Percentiles rank a stretch among this genome's conserved stretches.
phyloP scores from a whole-genome alignment of 768 basidiomycete genomes.

The Galerina sulciceps region DNA sequence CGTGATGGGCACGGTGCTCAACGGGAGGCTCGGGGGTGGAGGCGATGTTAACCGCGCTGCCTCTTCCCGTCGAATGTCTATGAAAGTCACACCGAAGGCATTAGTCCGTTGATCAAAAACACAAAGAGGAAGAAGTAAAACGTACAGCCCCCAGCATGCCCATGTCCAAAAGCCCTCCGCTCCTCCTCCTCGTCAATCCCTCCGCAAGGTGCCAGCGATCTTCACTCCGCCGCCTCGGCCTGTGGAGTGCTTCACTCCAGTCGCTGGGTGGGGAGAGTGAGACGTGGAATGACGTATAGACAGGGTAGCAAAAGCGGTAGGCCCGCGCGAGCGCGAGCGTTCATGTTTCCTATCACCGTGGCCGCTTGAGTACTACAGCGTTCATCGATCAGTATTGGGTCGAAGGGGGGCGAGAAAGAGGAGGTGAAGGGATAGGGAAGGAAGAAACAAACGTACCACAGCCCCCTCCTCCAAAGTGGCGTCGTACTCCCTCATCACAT shows the following conservation, averaged over 20 bases:
- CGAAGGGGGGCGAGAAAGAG: too few species aligned
- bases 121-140: constrained; percentile 8
- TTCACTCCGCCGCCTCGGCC: constrained; percentile 74
- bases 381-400: not conserved
- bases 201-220: constrained; percentile 33
- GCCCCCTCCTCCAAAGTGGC: constrained; percentile 30
- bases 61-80: constrained; percentile 72
- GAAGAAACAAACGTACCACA: constrained; percentile 35
- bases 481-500: constrained; percentile 42
- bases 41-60: constrained; percentile 67
- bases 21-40: constrained; percentile 36
- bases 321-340: constrained; percentile 57
- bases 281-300: not conserved
- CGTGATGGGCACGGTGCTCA: constrained; percentile 31
- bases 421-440: too few species aligned
- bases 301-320: constrained; percentile 12
- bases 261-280: constrained; percentile 3
- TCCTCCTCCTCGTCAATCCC: constrained; percentile 29
- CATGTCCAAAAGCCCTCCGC: constrained; percentile 26
- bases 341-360: constrained; percentile 71
- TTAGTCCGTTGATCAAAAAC: too few species aligned
- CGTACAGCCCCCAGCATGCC: constrained; percentile 41
- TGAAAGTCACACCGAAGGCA: too few species aligned
- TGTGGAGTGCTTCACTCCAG: constrained; percentile 48
- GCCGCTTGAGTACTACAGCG: constrained; percentile 56